phyloP scores from a whole-genome alignment of 257 asterid genomes.

The Nicotiana tabacum region DNA sequence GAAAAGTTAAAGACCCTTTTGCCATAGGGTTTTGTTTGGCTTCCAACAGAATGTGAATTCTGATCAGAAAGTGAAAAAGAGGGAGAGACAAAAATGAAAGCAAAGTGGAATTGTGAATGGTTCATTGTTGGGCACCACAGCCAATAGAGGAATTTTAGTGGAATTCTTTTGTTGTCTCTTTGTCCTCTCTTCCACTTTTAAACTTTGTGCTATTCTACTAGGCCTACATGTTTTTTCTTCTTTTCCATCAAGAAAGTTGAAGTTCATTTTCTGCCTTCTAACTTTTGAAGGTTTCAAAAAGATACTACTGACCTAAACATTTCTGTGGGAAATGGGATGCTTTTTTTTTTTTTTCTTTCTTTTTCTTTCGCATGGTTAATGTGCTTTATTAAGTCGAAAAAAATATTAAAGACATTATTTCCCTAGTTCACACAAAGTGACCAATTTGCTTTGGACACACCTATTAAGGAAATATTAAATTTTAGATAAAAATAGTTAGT shows the following conservation, averaged over 20 bases:
- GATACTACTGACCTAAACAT: conserved; percentile 21
- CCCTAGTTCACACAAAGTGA: too few relatives aligned
- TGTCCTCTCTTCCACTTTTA: conserved; percentile 13
- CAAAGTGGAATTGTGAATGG: conserved; percentile 12
- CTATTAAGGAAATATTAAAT: too few relatives aligned
- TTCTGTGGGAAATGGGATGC: conserved; percentile 16
- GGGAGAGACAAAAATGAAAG: conserved; percentile 3
- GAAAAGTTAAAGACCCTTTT: conserved; percentile 29
- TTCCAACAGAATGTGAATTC: conserved; percentile 33
- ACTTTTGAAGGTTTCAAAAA: conserved; percentile 17
- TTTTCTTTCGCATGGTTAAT: background rate
- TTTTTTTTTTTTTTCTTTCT: background rate
- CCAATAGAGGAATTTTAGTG: conserved; percentile 16
- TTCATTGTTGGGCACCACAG: background rate
- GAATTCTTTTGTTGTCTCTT: conserved; percentile 18
- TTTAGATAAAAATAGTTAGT: too few relatives aligned
- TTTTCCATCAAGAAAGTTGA: conserved; percentile 33
- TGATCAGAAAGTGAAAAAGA: background rate
- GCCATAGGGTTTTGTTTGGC: conserved; percentile 38
- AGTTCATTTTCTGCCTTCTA: conserved; percentile 14
- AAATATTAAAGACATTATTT: background rate
- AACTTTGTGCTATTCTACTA: conserved; percentile 18
- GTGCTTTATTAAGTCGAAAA: background rate
- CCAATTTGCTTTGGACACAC: too few relatives aligned
- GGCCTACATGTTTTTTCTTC: conserved; percentile 23